Evolutionary conservation across 768 basidiomycete genomes (phyloP), one percentile per base, ranked within the genome.

Genomic region (Suillus occidentalis): DNA sequence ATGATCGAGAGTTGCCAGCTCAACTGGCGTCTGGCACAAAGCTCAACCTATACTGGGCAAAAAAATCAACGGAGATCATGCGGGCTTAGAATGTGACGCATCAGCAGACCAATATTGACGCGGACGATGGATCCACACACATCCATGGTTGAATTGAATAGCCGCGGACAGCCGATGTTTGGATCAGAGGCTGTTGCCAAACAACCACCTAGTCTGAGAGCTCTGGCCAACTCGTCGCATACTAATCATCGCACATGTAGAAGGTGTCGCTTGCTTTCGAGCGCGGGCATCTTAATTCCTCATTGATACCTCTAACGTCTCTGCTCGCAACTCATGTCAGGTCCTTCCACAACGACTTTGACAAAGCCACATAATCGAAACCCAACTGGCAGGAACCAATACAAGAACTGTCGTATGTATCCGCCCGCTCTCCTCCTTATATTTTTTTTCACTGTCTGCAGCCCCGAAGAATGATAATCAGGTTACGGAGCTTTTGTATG

Each of bases 321-420:
- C n/a, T 57, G 4, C 56, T 39, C 37, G n/a, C 22, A 22, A 57
- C 37, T 37, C 52, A 53, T 70, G 9, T 63, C 63, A 56, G 63
- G 63, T 39, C 37, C 22, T 22, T 56, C 40, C 43, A 8, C 25
- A 40, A 10, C 61, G n/a, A 60, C 59, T 62, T 18, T 28, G 57
- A 40, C 16, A 42, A 60, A 40, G 20, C 53, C 53, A n/a, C 53
- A 53, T 50, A 67, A 66, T 50, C 68, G 70, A 65, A 76, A 75
- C 49, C 67, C 65, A 42, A 65, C 40, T 4, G 73, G 75, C 12
- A 74, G 63, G 52, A 77, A 77, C 59, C 73, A 77, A 62, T 68
- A 77, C 57, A 71, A 71, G 63, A 68, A 72, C 57, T 74, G 74
- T 64, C 69, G 72, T 77, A 58, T 65, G 74, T 74, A 34, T 47